These are phyloP conservation scores for Phytophthora melonis DNA, from an alignment of 352 stramenopile species.

Conservation along the genomic window DNA sequence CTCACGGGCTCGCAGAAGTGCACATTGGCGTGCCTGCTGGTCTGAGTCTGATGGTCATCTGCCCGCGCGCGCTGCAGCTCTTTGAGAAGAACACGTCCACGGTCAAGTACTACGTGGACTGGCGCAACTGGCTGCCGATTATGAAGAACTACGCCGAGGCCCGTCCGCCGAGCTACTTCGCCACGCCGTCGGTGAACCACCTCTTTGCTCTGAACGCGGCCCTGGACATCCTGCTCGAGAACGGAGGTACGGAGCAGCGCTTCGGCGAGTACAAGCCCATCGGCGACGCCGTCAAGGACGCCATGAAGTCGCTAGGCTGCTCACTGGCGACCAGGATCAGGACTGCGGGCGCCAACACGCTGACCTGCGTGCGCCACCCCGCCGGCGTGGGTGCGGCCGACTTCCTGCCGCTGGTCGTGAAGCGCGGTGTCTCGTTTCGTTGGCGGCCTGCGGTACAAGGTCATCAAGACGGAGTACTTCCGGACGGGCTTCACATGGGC, in stretches of 20 bases:
- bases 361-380: conserved; percentile 83
- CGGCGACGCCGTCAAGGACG: conserved; percentile 69
- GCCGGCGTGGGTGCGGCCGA: conserved; percentile 65
- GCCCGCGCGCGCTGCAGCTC: conserved; percentile 66
- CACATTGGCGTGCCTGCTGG: conserved; percentile 73
- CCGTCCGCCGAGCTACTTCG: conserved; percentile 79
- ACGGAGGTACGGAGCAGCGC: conserved; percentile 81
- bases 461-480: conserved; percentile 90
- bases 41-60: conserved; percentile 72
- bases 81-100: conserved; percentile 69
- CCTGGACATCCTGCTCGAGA: conserved; percentile 74
- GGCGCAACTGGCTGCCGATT: conserved; percentile 83
- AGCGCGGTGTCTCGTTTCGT: conserved; percentile 78
- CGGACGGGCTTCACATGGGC: conserved; percentile 87
- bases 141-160: conserved; percentile 90
- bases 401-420: conserved; percentile 78
- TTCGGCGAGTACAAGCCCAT: conserved; percentile 77
- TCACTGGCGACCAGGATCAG: conserved; percentile 63
- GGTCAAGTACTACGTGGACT: conserved; percentile 80
- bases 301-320: conserved; percentile 70
- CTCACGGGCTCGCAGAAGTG: conserved; percentile 86
- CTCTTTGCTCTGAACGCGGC: conserved; percentile 76
- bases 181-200: conserved; percentile 83
- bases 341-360: conserved; percentile 67
- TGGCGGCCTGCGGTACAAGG: conserved; percentile 76